These are phyloP conservation scores for Ustilago trichophora DNA, from an alignment of 1,284 basidiomycete genomes.

Conservation along the genomic window DNA sequence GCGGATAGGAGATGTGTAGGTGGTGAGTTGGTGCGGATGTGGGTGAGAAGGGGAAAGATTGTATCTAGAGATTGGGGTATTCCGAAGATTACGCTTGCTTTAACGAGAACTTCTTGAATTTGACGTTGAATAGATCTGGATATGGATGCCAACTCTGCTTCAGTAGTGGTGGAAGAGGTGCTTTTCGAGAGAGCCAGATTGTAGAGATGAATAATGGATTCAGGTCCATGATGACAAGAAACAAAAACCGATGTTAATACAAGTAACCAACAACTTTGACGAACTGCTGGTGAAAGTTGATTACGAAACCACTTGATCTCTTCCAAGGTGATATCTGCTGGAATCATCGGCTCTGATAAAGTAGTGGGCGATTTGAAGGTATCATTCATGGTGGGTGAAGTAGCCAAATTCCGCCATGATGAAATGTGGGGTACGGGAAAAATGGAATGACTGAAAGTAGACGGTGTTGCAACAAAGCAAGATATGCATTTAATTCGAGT, in stretches of 20 bases:
- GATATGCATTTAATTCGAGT: too few species aligned
- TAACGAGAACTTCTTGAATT: conserved; percentile 27
- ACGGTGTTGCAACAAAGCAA: too few species aligned
- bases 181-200: not conserved
- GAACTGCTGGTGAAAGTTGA: conserved; percentile 1
- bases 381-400: too few species aligned
- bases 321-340: not conserved
- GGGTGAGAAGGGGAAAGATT: conserved; percentile 15
- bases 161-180: not conserved
- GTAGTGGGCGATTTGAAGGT: too few species aligned
- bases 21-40: conserved; percentile 1
- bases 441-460: too few species aligned
- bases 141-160: not conserved
- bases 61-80: conserved; percentile 26
- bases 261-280: conserved; percentile 2
- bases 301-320: conserved; percentile 8
- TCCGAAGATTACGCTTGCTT: conserved; percentile 24
- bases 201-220: conserved; percentile 14
- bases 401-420: too few species aligned
- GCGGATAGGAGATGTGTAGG: not conserved
- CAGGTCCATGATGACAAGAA: conserved; percentile 17
- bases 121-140: conserved; percentile 2
- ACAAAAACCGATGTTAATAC: conserved; percentile 12
- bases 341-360: too few species aligned
- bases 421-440: too few species aligned